phyloP scores from a whole-genome alignment of 2,329 filamentous ascomycete genomes.

The Dothistroma septosporum region DNA sequence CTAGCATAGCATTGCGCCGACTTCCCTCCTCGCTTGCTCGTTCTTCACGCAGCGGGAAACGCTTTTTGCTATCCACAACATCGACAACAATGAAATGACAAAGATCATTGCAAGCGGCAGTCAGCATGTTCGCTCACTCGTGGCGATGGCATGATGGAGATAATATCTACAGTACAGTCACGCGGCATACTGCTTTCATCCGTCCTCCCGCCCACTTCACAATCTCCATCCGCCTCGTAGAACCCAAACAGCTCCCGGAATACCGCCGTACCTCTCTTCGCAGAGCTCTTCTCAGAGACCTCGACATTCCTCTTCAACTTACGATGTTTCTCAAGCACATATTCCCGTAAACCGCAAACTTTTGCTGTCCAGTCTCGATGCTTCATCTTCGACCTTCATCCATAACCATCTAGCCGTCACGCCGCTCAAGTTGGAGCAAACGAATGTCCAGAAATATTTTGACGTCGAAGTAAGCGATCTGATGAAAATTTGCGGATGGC shows the following conservation, averaged over 20 bases:
- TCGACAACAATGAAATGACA: background rate
- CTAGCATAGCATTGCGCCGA: background rate
- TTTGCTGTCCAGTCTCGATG: too few species aligned
- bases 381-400: too few species aligned
- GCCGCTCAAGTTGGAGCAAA: too few species aligned
- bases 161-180: too few species aligned
- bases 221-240: background rate
- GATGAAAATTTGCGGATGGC: too few species aligned
- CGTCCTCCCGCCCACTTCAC: background rate
- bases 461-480: too few species aligned
- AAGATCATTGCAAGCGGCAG: background rate
- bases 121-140: too few species aligned
- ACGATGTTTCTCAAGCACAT: conserved; percentile 4
- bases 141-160: too few species aligned
- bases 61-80: background rate
- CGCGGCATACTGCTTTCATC: too few species aligned
- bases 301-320: conserved; percentile 11
- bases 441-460: too few species aligned
- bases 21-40: too few species aligned
- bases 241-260: conserved; percentile 5
- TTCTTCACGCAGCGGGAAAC: background rate
- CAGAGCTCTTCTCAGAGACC: conserved; percentile 6
- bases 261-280: conserved; percentile 6
- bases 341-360: conserved; percentile 5
- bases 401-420: too few species aligned